Percentiles rank a stretch among this genome's conserved stretches.
Conservation (phyloP, 805 yeast species). For the Middelhovenomyces tepae region DNA sequence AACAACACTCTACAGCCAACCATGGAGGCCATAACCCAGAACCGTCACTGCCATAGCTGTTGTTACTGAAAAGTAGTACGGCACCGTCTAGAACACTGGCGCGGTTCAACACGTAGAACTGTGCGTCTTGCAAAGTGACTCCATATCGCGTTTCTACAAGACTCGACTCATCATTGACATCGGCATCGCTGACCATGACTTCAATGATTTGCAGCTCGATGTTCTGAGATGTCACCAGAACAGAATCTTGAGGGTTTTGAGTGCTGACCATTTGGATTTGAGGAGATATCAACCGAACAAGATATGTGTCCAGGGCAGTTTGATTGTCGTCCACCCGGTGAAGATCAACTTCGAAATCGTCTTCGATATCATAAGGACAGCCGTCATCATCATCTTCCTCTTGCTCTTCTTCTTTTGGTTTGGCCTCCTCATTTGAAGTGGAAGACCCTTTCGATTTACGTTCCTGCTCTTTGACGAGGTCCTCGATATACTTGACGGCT, state of each 20-base stretch:
- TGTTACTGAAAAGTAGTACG: slow-evolving; percentile 36
- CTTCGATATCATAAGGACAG: slow-evolving; percentile 4
- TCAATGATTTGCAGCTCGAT: slow-evolving; percentile 63
- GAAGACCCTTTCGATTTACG: neutral
- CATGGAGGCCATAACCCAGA: slow-evolving; percentile 99
- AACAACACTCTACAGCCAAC: slow-evolving; percentile 65
- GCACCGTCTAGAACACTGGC: slow-evolving; percentile 36
- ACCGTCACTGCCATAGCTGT: too few relatives aligned
- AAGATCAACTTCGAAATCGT: slow-evolving; percentile 43
- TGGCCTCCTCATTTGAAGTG: too few relatives aligned
- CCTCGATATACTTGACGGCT: slow-evolving; percentile 43
- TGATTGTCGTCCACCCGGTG: slow-evolving; percentile 34
- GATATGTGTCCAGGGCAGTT: slow-evolving; percentile 40
- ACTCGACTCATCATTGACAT: slow-evolving; percentile 33
- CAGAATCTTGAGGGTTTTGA: slow-evolving; percentile 45
- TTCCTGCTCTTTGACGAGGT: slow-evolving; percentile 34
- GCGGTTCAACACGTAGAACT: slow-evolving; percentile 57
- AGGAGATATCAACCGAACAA: slow-evolving; percentile 65
- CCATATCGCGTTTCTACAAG: slow-evolving; percentile 63
- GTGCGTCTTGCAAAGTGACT: slow-evolving; percentile 57
- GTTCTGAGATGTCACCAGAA: slow-evolving; percentile 64
- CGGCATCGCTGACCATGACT: slow-evolving; percentile 42
- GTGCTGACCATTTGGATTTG: slow-evolving; percentile 65
- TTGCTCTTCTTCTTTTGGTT: slow-evolving; percentile 1
- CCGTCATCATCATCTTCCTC: neutral